These are phyloP conservation scores for Phytophthora agathidicida DNA, from an alignment of 352 stramenopile species.

Conservation along the genomic window DNA sequence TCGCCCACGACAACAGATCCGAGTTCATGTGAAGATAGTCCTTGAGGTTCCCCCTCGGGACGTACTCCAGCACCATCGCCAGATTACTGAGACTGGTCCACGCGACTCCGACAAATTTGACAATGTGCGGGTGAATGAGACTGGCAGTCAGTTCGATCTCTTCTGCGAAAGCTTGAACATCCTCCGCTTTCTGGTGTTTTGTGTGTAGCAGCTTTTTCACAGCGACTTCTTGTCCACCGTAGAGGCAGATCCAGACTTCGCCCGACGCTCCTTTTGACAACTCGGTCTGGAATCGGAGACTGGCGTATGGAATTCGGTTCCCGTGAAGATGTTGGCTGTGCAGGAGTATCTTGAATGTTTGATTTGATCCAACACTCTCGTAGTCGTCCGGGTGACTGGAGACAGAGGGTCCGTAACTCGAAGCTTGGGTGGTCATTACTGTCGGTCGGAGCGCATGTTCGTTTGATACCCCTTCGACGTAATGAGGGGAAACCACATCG, in stretches of 20 bases:
- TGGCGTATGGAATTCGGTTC: slow-evolving; percentile 32
- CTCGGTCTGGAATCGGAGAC: slow-evolving; percentile 15
- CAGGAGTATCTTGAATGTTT: slow-evolving; percentile 25
- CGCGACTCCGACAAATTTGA: slow-evolving; percentile 56
- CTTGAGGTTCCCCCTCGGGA: slow-evolving; percentile 22
- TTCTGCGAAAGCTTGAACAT: slow-evolving; percentile 41
- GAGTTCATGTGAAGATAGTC: slow-evolving; percentile 23
- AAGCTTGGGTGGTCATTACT: background rate
- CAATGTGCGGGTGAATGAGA: slow-evolving; percentile 56
- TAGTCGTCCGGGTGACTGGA: slow-evolving; percentile 12
- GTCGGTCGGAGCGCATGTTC: slow-evolving; percentile 5
- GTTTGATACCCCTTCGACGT: background rate
- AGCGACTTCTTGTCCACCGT: slow-evolving; percentile 44
- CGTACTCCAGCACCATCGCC: slow-evolving; percentile 40
- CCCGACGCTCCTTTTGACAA: slow-evolving; percentile 39
- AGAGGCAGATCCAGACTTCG: slow-evolving; percentile 56
- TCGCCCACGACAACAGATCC: slow-evolving; percentile 30
- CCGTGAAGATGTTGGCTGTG: slow-evolving; percentile 20
- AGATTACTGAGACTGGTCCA: slow-evolving; percentile 51
- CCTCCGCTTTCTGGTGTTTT: slow-evolving; percentile 28
- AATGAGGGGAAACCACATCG: slow-evolving; percentile 7
- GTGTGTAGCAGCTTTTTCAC: slow-evolving; percentile 49
- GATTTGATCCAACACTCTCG: slow-evolving; percentile 23
- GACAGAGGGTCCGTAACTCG: slow-evolving; percentile 1
- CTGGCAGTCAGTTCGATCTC: slow-evolving; percentile 62